These are phyloP conservation scores for Ogataea minuta DNA, from an alignment of 805 yeast genomes.

Conservation along the genomic window DNA sequence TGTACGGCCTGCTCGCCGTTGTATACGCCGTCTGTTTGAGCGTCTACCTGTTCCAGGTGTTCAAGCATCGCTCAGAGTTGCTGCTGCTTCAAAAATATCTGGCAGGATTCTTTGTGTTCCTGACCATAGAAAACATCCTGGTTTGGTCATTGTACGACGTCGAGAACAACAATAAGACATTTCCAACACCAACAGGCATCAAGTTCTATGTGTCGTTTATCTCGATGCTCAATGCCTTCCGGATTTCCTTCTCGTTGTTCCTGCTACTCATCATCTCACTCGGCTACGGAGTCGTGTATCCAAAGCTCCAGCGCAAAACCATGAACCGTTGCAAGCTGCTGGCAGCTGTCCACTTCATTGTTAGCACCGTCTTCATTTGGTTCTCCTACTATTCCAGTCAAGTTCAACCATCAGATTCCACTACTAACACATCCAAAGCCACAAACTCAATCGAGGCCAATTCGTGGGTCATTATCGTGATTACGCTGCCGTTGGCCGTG, in stretches of 20 bases:
- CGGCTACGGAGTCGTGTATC: constrained; percentile 93
- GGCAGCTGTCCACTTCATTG: constrained; percentile 54
- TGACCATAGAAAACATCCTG: constrained; percentile 79
- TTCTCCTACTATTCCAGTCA: constrained; percentile 40
- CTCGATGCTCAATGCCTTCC: constrained; percentile 74
- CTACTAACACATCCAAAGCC: constrained; percentile 41
- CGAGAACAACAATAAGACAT: constrained; percentile 52
- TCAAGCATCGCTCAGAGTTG: constrained; percentile 81
- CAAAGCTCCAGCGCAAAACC: constrained; percentile 69
- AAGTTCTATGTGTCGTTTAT: constrained; percentile 75
- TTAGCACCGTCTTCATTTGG: constrained; percentile 50
- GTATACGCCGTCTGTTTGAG: constrained; percentile 79
- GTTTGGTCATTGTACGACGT: constrained; percentile 92
- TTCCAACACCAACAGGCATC: constrained; percentile 42
- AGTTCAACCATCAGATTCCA: constrained; percentile 32
- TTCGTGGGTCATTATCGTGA: constrained; percentile 45
- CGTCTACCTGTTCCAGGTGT: constrained; percentile 82
- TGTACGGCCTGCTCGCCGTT: constrained; percentile 82
- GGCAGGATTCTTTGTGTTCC: constrained; percentile 77
- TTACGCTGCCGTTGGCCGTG: constrained; percentile 70
- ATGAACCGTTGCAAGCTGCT: constrained; percentile 72
- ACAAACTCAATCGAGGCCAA: constrained; percentile 48
- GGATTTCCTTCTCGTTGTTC: constrained; percentile 86
- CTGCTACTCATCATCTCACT: constrained; percentile 78
- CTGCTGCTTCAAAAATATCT: constrained; percentile 88